Conservation (phyloP, 176 grass and related monocot genomes). For the Chloris gayana region DNA sequence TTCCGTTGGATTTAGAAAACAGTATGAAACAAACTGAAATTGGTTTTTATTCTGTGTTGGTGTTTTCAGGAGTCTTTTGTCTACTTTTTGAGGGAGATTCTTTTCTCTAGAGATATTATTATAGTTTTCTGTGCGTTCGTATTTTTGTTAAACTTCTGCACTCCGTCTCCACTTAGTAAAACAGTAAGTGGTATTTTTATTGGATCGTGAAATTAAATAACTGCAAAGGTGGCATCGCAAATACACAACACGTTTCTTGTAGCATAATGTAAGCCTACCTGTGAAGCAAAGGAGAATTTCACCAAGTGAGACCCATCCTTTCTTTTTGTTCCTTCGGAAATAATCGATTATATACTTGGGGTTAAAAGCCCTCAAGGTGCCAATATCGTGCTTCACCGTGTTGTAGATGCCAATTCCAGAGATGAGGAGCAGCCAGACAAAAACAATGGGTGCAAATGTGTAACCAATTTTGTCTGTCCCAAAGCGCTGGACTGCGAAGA, state of each 20-base stretch:
- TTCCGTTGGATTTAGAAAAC: too few relatives aligned
- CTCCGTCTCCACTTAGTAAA: not conserved
- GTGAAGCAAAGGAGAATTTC: slow-evolving; percentile 75
- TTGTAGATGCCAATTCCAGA: slow-evolving; percentile 61
- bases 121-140: too few relatives aligned
- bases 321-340: slow-evolving; percentile 63
- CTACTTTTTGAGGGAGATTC: not conserved
- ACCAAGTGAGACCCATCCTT: slow-evolving; percentile 72
- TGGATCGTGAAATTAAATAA: not conserved
- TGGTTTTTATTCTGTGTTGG: not conserved
- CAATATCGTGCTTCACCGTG: slow-evolving; percentile 55
- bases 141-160: not conserved
- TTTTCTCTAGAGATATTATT: not conserved
- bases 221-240: not conserved
- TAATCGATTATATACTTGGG: slow-evolving; percentile 69
- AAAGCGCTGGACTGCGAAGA: slow-evolving; percentile 58
- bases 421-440: slow-evolving; percentile 59
- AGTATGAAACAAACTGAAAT: too few relatives aligned
- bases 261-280: slow-evolving; percentile 27
- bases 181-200: not conserved
- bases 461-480: slow-evolving; percentile 76
- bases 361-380: slow-evolving; percentile 57
- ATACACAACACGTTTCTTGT: not conserved
- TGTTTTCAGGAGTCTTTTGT: not conserved
- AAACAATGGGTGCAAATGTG: slow-evolving; percentile 63